These are phyloP conservation scores for Colletotrichum chrysophilum DNA, from an alignment of 2,329 filamentous ascomycete species.

Conservation along the genomic window DNA sequence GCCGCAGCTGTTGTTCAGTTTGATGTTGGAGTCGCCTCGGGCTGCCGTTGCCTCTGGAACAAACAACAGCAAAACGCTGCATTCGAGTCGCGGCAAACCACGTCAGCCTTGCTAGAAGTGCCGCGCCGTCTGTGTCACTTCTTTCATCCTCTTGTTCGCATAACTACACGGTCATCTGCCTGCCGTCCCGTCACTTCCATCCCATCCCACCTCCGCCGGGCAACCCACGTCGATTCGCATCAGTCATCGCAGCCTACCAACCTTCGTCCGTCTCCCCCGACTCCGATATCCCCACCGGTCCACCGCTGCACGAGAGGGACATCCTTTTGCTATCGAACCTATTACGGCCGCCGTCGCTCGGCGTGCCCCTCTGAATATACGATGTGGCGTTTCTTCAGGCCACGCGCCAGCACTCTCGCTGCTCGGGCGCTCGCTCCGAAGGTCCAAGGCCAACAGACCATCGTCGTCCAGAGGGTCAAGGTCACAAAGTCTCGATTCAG, in stretches of 20 bases:
- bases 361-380: background rate
- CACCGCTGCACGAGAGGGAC: background rate
- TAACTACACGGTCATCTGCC: background rate
- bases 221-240: background rate
- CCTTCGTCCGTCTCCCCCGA: background rate
- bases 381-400: slow-evolving; percentile 20
- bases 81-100: background rate
- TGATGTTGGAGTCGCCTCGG: background rate
- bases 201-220: background rate
- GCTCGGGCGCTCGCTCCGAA: slow-evolving; percentile 9
- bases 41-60: background rate
- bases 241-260: background rate
- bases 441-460: background rate
- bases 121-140: background rate
- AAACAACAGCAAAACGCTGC: background rate
- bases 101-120: background rate
- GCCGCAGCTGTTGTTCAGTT: background rate
- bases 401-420: slow-evolving; percentile 6
- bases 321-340: background rate
- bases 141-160: background rate
- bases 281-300: background rate
- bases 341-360: slow-evolving; percentile 1
- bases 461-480: slow-evolving; percentile 22
- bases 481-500: background rate
- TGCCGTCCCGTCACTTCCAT: background rate